These are phyloP conservation scores for Alternaria hordeiaustralica DNA, from an alignment of 2,329 filamentous ascomycete genomes.

Conservation along the genomic window DNA sequence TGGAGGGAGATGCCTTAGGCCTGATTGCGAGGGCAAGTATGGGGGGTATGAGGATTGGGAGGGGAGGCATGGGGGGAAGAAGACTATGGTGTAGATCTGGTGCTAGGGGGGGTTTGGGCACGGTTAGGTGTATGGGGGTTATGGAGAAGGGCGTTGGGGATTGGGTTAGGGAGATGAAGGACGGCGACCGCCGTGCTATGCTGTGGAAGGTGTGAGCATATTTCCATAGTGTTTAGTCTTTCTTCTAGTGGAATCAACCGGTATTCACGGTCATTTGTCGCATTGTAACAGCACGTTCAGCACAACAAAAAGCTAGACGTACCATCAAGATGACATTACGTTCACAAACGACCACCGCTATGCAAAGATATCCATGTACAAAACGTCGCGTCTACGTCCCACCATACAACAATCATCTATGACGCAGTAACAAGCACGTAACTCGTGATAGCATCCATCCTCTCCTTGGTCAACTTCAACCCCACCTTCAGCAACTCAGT, in stretches of 20 bases:
- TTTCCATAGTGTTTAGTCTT: too few relatives aligned
- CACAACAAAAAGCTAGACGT: too few relatives aligned
- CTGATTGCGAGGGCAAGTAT: background rate
- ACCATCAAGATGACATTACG: background rate
- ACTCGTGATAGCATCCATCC: constrained; percentile 75
- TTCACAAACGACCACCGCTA: background rate
- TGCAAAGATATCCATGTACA: background rate
- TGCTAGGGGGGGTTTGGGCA: too few relatives aligned
- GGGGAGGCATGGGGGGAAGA: background rate
- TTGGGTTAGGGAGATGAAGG: too few relatives aligned
- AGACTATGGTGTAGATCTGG: background rate
- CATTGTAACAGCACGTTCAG: too few relatives aligned
- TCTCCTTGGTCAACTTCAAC: constrained; percentile 92
- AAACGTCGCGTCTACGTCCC: background rate
- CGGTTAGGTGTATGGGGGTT: too few relatives aligned
- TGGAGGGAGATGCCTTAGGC: accelerated
- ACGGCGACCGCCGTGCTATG: too few relatives aligned
- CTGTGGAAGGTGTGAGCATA: too few relatives aligned
- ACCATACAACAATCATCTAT: background rate
- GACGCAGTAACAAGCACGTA: constrained; percentile 48
- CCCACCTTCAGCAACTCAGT: constrained; percentile 83
- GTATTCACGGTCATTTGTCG: too few relatives aligned
- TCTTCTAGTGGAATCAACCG: too few relatives aligned
- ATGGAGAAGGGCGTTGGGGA: too few relatives aligned
- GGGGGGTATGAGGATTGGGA: background rate